Evolutionary conservation across 1,284 basidiomycete genomes (phyloP), one percentile per base, ranked within the genome.

Genomic region (Grifola frondosa): DNA sequence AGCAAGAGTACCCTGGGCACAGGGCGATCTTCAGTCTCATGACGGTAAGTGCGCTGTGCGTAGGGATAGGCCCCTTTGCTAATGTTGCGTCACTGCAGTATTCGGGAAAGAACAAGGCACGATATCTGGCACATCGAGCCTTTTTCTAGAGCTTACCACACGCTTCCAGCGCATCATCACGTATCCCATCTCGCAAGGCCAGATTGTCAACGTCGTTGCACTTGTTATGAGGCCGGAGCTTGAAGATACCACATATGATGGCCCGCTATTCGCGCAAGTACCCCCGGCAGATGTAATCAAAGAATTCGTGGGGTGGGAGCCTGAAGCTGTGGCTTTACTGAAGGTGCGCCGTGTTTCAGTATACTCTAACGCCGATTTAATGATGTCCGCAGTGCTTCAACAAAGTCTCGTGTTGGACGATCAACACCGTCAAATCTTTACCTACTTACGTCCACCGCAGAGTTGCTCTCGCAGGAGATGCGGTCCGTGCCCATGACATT

Each of bases 391-490:
- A n/a, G n/a, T n/a, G n/a, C n/a, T n/a, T n/a, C n/a, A n/a, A n/a
- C n/a, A n/a, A n/a, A n/a, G 51, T 58, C 6, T 54, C 53, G 8
- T 49, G 55, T 42, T 69, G 65, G 63, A 60, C 57, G 4, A 45
- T 70, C 6, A 61, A 65, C 37, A 50, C 46, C 15, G 31, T 65
- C 16, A 49, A 52, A 12, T 56, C 61, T 5, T 42, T 71, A 12
- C 61, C 66, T 2, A 52, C 53, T 10, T 67, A 57, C 32, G 56
- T 54, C 3, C 41, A 53, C 10, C 60, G 56, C 1, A 52, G 45
- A 3, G 61, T 69, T 6, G 60, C 55, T 17, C 46, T 71, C 7
- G 40, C 69, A 8, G 70, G 68, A 12, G 67, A 71, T 33, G 60
- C 71, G 4, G 67, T 63, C 17, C 32, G 61, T 55, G 13, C 23